Evolutionary conservation across 192 early-diverging fungal species (phyloP).

Genomic region (Dissophora globulifera): DNA sequence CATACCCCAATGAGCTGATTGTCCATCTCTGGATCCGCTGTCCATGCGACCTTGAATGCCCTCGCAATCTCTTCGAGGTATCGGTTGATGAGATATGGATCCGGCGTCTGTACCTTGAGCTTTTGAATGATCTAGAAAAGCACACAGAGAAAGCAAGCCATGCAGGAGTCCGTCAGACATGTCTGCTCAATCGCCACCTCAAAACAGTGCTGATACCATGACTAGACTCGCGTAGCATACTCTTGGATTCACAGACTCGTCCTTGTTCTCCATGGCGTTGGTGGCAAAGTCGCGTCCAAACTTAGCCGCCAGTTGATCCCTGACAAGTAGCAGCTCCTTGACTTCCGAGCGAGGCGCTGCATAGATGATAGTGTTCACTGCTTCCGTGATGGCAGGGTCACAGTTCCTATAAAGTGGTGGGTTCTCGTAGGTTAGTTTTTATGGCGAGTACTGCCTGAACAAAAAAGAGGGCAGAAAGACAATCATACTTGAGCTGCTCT

Average conservation of each 20-base stretch:
- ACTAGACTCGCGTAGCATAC: no score
- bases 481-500: constrained; percentile 77
- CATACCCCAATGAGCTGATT: constrained; percentile 51
- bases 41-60: constrained; percentile 81
- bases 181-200: neutral
- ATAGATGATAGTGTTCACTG: constrained; percentile 91
- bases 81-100: constrained; percentile 79
- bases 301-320: constrained; percentile 84
- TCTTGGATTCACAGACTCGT: constrained; percentile 78
- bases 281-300: constrained; percentile 86
- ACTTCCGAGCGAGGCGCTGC: constrained; percentile 89
- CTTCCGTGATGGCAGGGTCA: constrained; percentile 86
- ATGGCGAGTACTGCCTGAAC: no score
- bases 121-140: constrained; percentile 81
- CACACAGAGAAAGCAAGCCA: neutral
- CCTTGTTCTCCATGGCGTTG: constrained; percentile 78
- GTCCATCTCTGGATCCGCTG: constrained; percentile 58
- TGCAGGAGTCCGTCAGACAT: neutral
- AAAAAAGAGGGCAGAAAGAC: neutral
- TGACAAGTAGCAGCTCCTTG: constrained; percentile 78
- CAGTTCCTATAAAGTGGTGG: constrained; percentile 70
- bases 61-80: constrained; percentile 93
- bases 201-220: no score
- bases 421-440: no score
- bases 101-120: constrained; percentile 81